Evolutionary conservation across 352 stramenopile species (phyloP), one percentile per base, ranked within the genome.

Genomic region (Phytophthora syringae): DNA sequence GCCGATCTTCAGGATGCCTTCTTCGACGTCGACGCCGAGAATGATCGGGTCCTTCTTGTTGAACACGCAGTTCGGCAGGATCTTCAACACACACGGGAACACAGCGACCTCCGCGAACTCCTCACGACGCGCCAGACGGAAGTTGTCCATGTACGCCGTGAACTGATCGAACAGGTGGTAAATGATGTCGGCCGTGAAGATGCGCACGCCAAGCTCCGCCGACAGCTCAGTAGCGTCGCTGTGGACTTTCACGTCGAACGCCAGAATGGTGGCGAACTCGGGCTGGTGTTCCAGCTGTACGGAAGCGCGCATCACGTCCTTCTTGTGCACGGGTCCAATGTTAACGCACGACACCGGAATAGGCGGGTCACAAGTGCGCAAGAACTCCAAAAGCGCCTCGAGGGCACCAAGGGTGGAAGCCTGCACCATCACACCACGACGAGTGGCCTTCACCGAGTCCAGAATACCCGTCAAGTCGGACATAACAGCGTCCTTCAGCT

Each of bases 161-260:
- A 99, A 99, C 72, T 99, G 97, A 79, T 99, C 97, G 70, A 99
- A 99, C 50, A 99, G 82, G 84, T 99, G 97, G 82, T 99, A 99
- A 80, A 99, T 99, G 70, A 99, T 99, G 69, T 99, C 98, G 27
- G 98, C 98, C 16, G 97, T 99, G 83, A 99, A 99, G 72, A 99
- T 99, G 39, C 93, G 84, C 45, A 99, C 97, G 60, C 95, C 93
- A 40, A 98, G 88, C 51, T 99, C 94, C 44, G 95, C 67, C 7
- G 95, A 82, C 56, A 97, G 69, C 73, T 97, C 87, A 40, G 80
- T 84, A 5, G 97, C 98, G 47, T 99, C 97, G 47, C 72, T 87
- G 72, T 98, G 94, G 22, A 99, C 93, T 60, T 98, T 97, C 47
- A 99, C 97, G 74, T 99, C 97, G 70, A 99, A 99, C 27, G 97